Evolutionary conservation across 2,329 filamentous ascomycete species (phyloP).

Genomic region (Cordyceps cateniannulata): DNA sequence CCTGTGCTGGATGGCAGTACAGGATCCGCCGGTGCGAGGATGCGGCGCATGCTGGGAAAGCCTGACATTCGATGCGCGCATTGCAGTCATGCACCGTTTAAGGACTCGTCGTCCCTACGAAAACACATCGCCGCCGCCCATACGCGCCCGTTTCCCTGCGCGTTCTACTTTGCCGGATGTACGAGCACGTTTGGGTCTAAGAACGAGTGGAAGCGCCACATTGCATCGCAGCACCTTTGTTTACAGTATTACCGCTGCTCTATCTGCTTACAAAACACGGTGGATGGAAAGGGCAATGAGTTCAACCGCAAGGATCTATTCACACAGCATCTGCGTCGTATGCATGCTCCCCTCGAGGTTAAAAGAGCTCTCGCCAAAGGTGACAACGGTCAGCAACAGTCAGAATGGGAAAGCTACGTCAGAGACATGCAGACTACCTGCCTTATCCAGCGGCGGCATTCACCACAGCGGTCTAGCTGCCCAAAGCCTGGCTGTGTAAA

Average conservation of each 20-base stretch:
- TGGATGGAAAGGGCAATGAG: slow-evolving; percentile 55
- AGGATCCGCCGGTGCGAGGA: slow-evolving; percentile 35
- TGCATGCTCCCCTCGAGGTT: no score
- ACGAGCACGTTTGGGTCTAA: slow-evolving; percentile 83
- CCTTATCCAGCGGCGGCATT: slow-evolving; percentile 59
- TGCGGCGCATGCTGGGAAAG: slow-evolving; percentile 44
- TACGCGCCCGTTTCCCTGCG: no score
- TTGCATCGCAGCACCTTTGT: slow-evolving; percentile 81
- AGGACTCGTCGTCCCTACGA: slow-evolving; percentile 57
- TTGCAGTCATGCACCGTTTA: slow-evolving; percentile 59
- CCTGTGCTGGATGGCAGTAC: slow-evolving; percentile 19
- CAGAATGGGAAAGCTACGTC: slow-evolving; percentile 58
- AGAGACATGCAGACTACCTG: slow-evolving; percentile 70
- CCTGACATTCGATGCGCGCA: slow-evolving; percentile 55
- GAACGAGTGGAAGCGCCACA: slow-evolving; percentile 97
- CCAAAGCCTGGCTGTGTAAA: slow-evolving; percentile 64
- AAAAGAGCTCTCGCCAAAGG: slow-evolving; percentile 51
- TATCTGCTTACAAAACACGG: slow-evolving; percentile 46
- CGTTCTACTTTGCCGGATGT: slow-evolving; percentile 82
- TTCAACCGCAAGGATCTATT: no score
- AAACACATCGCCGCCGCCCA: slow-evolving; percentile 64
- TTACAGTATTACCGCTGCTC: slow-evolving; percentile 60
- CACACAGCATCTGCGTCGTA: no score
- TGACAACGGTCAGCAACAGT: slow-evolving; percentile 48
- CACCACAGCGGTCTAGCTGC: slow-evolving; percentile 67